Base-by-base conservation (phyloP, 225 moss, liverwort and hornwort species). In the Asterella californica region DNA sequence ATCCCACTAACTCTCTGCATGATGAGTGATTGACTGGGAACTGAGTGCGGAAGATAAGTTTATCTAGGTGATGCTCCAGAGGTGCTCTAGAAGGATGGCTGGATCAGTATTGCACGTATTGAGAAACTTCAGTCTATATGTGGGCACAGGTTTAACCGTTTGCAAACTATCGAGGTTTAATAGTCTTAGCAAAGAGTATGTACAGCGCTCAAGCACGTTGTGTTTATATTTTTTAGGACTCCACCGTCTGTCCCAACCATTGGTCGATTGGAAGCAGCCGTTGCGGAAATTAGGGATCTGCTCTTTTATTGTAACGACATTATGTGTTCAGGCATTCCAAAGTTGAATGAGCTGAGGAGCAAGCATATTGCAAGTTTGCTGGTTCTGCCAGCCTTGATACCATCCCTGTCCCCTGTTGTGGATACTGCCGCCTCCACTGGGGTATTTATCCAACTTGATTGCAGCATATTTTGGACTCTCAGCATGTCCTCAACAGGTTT, bases 231-330 rank as follows among this genome's bases (percentile, higher is more conserved):
- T 63, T 72, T 76, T 88, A 99, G 99, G 86, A 89, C 74, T 55
- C 92, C 99, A 81, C 90, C 90, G 74, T 95, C 95, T 83, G 84
- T 92, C 72, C 88, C 91, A 77, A 90, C 91, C 83, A 90, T 90
- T 81, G 99, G 99, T 76, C 92, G 95, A 79, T 85, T 99, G 85
- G 99, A 99, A 90, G 93, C 90, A 82, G 91, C 99, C 45, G 91
- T 91, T 82, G 95, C 95, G 81, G 99, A 99, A 86, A 91, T 92
- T 85, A 95, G 99, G 84, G 99, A 99, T 82, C 89, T 99, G 55
- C 90, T 99, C 34, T 99, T 95, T 84, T 99, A 99, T 82, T 99
- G 92, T 84, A 99, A 93, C 80, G 99, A 99, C 84, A 93, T 95
- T 27, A 95, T 99, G 83, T 89, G 91, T 83, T 92, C 95, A 84